Evolutionary conservation across 192 early-diverging fungal genomes (phyloP).

Genomic region (Spizellomyces punctatus): DNA sequence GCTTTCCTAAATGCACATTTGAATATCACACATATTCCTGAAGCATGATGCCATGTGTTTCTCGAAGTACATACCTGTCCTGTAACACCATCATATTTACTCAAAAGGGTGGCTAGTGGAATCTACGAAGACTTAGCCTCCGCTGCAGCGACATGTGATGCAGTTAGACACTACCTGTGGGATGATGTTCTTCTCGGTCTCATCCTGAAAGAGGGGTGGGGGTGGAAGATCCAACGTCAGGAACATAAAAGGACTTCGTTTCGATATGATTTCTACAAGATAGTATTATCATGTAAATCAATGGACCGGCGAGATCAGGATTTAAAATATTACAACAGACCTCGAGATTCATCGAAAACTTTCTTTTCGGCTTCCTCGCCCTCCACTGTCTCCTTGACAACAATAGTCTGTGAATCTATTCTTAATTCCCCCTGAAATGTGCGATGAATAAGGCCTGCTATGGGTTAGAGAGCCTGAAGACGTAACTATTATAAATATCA

Average conservation of each 20-base stretch:
- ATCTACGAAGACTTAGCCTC: slow-evolving; percentile 48
- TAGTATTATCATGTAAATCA: not conserved
- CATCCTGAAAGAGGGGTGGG: slow-evolving; percentile 87
- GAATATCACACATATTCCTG: not conserved
- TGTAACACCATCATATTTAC: slow-evolving; percentile 82
- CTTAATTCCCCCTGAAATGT: slow-evolving; percentile 86
- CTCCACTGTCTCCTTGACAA: slow-evolving; percentile 22
- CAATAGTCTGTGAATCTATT: slow-evolving; percentile 70
- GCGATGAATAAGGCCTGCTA: slow-evolving; percentile 65
- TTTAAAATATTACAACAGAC: slow-evolving; percentile 10
- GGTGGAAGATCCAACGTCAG: slow-evolving; percentile 89
- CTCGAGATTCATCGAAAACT: slow-evolving; percentile 22
- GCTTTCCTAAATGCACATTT: not conserved
- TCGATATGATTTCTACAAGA: slow-evolving; percentile 56
- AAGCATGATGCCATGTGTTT: not conserved
- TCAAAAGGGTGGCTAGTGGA: slow-evolving; percentile 74
- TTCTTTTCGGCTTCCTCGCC: slow-evolving; percentile 34
- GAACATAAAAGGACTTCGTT: slow-evolving; percentile 76
- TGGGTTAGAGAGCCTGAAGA: not conserved
- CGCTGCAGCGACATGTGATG: slow-evolving; percentile 5
- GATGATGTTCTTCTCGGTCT: slow-evolving; percentile 82
- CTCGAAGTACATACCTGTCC: slow-evolving; percentile 49
- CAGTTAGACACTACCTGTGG: slow-evolving; percentile 66
- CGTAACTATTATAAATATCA: not conserved
- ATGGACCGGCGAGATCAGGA: not conserved